Conservation (phyloP, 2,329 filamentous ascomycete species). For the Pseudogymnoascus verrucosus region DNA sequence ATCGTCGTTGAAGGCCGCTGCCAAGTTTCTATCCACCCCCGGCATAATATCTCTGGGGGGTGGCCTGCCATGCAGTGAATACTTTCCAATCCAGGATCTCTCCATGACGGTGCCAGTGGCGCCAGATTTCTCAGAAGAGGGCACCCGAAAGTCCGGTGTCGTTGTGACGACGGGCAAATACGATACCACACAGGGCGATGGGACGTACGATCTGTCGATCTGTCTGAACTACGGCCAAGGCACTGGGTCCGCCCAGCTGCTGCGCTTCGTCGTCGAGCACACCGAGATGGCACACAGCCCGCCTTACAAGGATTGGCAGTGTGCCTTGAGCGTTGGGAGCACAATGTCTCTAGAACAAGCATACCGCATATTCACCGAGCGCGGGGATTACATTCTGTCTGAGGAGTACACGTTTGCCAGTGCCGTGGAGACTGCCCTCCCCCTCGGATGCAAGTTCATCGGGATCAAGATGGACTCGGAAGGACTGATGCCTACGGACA, state of each 20-base stretch:
- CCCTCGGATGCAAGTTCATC: conserved; percentile 52
- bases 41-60: conserved; percentile 87
- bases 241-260: conserved; percentile 73
- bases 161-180: conserved; percentile 70
- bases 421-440: conserved; percentile 56
- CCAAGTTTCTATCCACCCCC: conserved; percentile 68
- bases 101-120: conserved; percentile 63
- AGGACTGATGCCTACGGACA: conserved; percentile 52
- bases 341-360: conserved; percentile 80
- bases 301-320: conserved; percentile 85
- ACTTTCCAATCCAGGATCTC: conserved; percentile 84
- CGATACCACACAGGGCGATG: conserved; percentile 56
- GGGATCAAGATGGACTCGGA: conserved; percentile 58
- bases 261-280: conserved; percentile 90
- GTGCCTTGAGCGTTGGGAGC: conserved; percentile 74
- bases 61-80: conserved; percentile 77
- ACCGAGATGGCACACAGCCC: conserved; percentile 84
- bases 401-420: conserved; percentile 88
- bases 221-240: conserved; percentile 92
- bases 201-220: conserved; percentile 67
- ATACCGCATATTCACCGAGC: conserved; percentile 70
- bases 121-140: conserved; percentile 63
- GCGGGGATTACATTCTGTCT: conserved; percentile 70
- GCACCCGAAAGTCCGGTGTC: conserved; percentile 52
- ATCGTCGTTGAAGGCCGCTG: conserved; percentile 75